These are phyloP conservation scores for Trichoderma simmonsii DNA, from an alignment of 2,329 filamentous ascomycete species.

Conservation along the genomic window DNA sequence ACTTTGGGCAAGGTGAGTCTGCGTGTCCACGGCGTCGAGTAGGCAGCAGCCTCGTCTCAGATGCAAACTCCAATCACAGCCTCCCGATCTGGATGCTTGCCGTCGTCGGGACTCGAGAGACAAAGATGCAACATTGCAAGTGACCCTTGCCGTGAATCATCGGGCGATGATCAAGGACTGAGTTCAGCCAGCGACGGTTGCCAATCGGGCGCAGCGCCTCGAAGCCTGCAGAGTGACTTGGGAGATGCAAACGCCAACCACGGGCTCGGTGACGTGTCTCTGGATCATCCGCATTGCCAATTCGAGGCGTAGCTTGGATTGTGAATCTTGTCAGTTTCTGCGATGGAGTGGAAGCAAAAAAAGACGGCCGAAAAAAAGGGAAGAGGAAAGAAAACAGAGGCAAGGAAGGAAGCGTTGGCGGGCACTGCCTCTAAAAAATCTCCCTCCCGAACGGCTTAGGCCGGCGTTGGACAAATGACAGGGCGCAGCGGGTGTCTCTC, in stretches of 20 bases:
- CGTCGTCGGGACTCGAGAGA: not conserved
- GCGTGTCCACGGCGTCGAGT: not conserved
- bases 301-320: not conserved
- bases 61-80: not conserved
- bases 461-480: not conserved
- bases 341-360: not conserved
- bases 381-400: not conserved
- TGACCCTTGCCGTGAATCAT: not conserved
- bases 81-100: not conserved
- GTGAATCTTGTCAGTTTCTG: not conserved
- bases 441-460: not conserved
- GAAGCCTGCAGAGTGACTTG: conserved; percentile 1
- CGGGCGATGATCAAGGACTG: not conserved
- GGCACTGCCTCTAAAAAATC: not conserved
- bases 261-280: conserved; percentile 3
- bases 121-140: not conserved
- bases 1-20: not conserved
- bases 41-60: conserved; percentile 10
- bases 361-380: not conserved
- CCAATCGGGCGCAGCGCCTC: conserved; percentile 3
- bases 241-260: conserved; percentile 9
- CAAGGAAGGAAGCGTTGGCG: not conserved
- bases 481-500: conserved; percentile 11
- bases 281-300: not conserved
- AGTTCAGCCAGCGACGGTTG: conserved; percentile 5